Evolutionary conservation across 345 rosid species (phyloP).

Genomic region (Aquilaria malaccensis): DNA sequence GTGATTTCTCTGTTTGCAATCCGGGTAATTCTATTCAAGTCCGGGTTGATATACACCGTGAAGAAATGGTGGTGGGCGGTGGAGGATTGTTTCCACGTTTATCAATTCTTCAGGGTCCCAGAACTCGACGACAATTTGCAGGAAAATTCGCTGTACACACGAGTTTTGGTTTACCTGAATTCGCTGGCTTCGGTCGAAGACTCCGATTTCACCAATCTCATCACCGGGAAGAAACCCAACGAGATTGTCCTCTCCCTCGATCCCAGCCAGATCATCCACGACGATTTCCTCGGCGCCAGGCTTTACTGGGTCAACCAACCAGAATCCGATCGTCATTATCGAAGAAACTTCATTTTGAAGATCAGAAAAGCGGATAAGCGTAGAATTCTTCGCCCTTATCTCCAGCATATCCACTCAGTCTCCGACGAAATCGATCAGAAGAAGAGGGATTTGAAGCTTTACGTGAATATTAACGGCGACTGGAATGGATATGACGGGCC

Average conservation of each 20-base stretch:
- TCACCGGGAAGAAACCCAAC: conserved; percentile 47
- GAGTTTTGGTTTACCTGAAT: conserved; percentile 43
- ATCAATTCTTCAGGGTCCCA: conserved; percentile 60
- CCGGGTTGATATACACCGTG: conserved; percentile 38
- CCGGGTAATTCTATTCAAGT: conserved; percentile 37
- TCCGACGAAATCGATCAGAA: conserved; percentile 60
- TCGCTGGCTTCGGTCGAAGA: conserved; percentile 57
- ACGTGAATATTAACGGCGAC: conserved; percentile 30
- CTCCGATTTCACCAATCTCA: conserved; percentile 67
- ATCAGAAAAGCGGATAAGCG: conserved; percentile 65
- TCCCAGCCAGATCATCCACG: conserved; percentile 49
- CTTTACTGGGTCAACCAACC: conserved; percentile 55
- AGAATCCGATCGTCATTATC: conserved; percentile 9
- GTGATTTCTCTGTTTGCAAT: conserved; percentile 16
- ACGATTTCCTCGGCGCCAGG: conserved; percentile 61
- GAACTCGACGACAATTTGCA: conserved; percentile 47
- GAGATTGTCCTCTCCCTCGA: conserved; percentile 59
- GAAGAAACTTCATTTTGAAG: conserved; percentile 38
- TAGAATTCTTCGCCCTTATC: conserved; percentile 66
- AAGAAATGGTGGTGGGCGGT: conserved; percentile 41
- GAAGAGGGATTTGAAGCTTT: conserved; percentile 40
- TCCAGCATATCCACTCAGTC: conserved; percentile 71
- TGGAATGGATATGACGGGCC: conserved; percentile 15
- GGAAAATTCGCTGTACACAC: conserved; percentile 47
- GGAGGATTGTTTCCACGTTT: conserved; percentile 39